phyloP scores from a whole-genome alignment of 805 yeast species.

The Lipomyces orientalis region DNA sequence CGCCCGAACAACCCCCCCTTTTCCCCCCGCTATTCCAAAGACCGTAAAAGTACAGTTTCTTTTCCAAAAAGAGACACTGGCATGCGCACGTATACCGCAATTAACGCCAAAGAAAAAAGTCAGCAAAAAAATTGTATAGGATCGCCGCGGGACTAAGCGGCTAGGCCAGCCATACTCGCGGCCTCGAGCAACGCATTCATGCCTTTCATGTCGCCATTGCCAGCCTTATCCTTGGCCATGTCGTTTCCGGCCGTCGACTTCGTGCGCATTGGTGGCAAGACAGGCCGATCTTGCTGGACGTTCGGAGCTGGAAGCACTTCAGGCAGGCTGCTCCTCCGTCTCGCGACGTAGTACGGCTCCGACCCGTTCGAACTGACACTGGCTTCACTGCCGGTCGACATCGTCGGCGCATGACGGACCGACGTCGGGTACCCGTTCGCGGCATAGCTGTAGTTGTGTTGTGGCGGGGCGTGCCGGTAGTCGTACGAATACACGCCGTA shows the following conservation, averaged over 20 bases:
- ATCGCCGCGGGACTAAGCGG: neutral
- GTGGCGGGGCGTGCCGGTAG: constrained; percentile 6
- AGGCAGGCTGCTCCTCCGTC: constrained; percentile 10
- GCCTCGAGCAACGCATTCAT: constrained; percentile 33
- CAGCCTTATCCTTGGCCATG: neutral
- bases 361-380: neutral
- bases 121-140: neutral
- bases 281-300: neutral
- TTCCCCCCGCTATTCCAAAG: neutral
- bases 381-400: constrained; percentile 7
- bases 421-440: neutral
- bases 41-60: neutral
- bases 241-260: constrained; percentile 7
- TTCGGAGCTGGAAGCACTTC: constrained; percentile 10
- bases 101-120: neutral
- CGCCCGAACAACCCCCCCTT: neutral
- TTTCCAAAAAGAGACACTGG: neutral
- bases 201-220: constrained; percentile 18
- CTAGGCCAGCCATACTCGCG: constrained; percentile 25
- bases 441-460: neutral
- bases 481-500: neutral
- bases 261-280: constrained; percentile 18
- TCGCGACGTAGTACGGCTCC: constrained; percentile 6
- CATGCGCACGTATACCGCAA: neutral
- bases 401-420: neutral